phyloP scores from a whole-genome alignment of 2,329 filamentous ascomycete species.

The Thielaviopsis punctulata region DNA sequence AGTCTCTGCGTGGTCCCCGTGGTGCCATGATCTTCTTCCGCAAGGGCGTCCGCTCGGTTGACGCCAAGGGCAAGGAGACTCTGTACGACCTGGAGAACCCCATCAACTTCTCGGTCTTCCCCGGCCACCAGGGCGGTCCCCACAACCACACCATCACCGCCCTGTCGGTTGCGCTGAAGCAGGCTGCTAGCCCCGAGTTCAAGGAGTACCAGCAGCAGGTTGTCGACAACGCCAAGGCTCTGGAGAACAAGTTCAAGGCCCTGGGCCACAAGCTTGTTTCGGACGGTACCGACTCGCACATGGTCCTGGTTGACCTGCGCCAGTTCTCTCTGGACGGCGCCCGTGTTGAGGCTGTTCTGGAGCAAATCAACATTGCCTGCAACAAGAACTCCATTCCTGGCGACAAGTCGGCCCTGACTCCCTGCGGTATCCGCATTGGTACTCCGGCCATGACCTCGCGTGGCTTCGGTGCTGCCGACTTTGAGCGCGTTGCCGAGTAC shows the following conservation, averaged over 20 bases:
- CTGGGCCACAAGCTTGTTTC: conserved; percentile 90
- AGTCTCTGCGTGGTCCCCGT: conserved; percentile 90
- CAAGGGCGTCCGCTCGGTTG: conserved; percentile 80
- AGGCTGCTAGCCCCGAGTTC: conserved; percentile 82
- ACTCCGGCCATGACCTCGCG: conserved; percentile 94
- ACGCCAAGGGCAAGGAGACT: conserved; percentile 81
- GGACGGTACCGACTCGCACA: conserved; percentile 92
- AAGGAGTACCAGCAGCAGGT: conserved; percentile 87
- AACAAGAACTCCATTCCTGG: conserved; percentile 99
- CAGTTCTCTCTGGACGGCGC: conserved; percentile 77
- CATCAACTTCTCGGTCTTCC: conserved; percentile 99
- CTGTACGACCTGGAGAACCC: conserved; percentile 87
- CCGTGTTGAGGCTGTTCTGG: conserved; percentile 85
- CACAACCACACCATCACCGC: conserved; percentile 99
- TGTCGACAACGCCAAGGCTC: conserved; percentile 78
- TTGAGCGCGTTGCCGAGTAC: conserved; percentile 75
- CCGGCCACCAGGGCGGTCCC: conserved; percentile 92
- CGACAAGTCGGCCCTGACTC: conserved; percentile 91
- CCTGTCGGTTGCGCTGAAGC: conserved; percentile 83
- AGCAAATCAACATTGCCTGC: conserved; percentile 97
- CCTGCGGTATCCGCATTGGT: conserved; percentile 87
- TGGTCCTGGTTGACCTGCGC: conserved; percentile 89
- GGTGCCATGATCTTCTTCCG: conserved; percentile 99
- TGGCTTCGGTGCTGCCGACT: conserved; percentile 84
- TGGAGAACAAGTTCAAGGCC: conserved; percentile 68